These are phyloP conservation scores for Pleurotus cornucopiae DNA, from an alignment of 768 basidiomycete genomes.

Conservation along the genomic window DNA sequence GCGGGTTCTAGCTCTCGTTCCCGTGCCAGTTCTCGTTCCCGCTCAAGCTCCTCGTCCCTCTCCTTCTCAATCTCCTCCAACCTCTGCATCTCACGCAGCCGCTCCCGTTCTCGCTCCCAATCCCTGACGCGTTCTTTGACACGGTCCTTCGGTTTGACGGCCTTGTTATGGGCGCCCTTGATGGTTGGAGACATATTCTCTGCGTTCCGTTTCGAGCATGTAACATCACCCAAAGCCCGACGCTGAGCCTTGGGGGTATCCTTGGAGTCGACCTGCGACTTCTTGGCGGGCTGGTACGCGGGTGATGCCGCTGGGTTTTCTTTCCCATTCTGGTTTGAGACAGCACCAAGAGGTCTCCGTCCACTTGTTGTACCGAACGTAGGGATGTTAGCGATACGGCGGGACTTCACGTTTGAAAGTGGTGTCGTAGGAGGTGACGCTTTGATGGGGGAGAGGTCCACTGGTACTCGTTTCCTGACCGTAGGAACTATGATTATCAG, in stretches of 20 bases:
- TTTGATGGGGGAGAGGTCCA: slow-evolving; percentile 48
- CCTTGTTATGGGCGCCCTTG: slow-evolving; percentile 5
- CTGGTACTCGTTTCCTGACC: slow-evolving; percentile 34
- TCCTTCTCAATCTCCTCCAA: slow-evolving; percentile 55
- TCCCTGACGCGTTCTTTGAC: slow-evolving; percentile 64
- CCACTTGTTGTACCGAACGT: not conserved
- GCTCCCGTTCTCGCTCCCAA: slow-evolving; percentile 71
- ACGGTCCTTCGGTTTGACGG: slow-evolving; percentile 32
- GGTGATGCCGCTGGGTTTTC: slow-evolving; percentile 13
- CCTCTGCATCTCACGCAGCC: slow-evolving; percentile 64
- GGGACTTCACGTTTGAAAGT: slow-evolving; percentile 15
- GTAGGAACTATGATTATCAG: slow-evolving; percentile 11
- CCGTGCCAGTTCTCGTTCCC: slow-evolving; percentile 19
- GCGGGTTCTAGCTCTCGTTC: slow-evolving; percentile 25
- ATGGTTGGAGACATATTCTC: slow-evolving; percentile 14
- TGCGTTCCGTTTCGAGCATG: slow-evolving; percentile 24
- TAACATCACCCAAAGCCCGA: slow-evolving; percentile 36
- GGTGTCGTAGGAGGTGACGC: slow-evolving; percentile 46
- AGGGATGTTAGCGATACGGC: not conserved
- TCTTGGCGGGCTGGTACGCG: slow-evolving; percentile 12
- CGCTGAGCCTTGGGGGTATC: slow-evolving; percentile 21
- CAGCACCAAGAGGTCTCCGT: not conserved
- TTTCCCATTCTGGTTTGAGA: slow-evolving; percentile 1
- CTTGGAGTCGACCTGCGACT: slow-evolving; percentile 8
- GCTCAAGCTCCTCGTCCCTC: slow-evolving; percentile 37